phyloP scores from a whole-genome alignment of 306 rosid species.

The Phaseolus lunatus region DNA sequence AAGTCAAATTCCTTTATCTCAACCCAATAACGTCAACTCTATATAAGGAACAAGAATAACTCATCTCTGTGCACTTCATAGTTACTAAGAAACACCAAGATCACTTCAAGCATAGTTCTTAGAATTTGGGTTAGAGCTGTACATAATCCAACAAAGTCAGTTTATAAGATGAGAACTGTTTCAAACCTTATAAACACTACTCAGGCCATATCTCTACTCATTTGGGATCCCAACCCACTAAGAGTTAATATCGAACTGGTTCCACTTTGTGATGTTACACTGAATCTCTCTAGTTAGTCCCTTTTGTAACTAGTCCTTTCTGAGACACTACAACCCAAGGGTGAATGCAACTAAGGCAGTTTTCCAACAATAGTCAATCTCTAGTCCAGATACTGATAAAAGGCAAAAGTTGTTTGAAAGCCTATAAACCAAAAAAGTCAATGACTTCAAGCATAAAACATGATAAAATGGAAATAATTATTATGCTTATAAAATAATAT shows the following conservation, averaged over 20 bases:
- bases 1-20: background rate
- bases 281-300: background rate
- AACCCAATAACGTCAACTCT: conserved; percentile 7
- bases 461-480: conserved; percentile 19
- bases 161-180: background rate
- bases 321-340: background rate
- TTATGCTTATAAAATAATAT: background rate
- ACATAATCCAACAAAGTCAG: background rate
- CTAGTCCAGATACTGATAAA: conserved; percentile 20
- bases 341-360: background rate
- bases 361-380: conserved; percentile 2
- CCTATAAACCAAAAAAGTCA: conserved; percentile 32
- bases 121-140: background rate
- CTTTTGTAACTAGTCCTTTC: background rate
- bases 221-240: background rate
- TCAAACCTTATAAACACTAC: background rate
- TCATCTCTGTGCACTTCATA: conserved; percentile 19
- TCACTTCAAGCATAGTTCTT: conserved; percentile 13
- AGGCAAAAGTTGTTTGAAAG: conserved; percentile 6
- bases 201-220: too few relatives aligned
- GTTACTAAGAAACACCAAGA: conserved; percentile 15
- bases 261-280: background rate
- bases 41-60: conserved; percentile 12
- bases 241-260: background rate
- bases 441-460: conserved; percentile 38